Conservation (phyloP, 495 filamentous ascomycete species). For the Durotheca rogersii region DNA sequence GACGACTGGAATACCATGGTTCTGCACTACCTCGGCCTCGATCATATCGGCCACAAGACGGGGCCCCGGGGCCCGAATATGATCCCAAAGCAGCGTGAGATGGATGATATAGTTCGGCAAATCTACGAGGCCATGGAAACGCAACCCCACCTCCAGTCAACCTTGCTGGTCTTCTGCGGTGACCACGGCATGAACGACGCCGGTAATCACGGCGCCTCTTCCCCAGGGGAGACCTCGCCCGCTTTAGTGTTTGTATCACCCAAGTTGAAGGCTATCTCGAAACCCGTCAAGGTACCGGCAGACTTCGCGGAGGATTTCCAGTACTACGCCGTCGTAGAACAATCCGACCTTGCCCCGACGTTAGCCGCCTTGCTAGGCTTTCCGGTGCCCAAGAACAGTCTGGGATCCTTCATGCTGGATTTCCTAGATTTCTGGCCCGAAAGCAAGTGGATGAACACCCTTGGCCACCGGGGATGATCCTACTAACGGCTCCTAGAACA, state of each 20-base stretch:
- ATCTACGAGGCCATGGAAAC: constrained; percentile 76
- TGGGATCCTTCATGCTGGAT: constrained; percentile 82
- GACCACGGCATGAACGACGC: constrained; percentile 99
- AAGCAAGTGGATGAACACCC: constrained; percentile 49
- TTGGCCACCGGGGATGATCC: not conserved
- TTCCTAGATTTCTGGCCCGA: constrained; percentile 72
- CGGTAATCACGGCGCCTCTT: constrained; percentile 93
- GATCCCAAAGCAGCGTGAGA: constrained; percentile 89
- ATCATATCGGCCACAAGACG: constrained; percentile 96
- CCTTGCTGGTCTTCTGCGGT: constrained; percentile 82
- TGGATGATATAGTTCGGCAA: constrained; percentile 77
- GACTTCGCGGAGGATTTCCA: constrained; percentile 61
- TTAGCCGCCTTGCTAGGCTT: constrained; percentile 85
- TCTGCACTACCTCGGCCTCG: constrained; percentile 91
- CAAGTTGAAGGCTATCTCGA: constrained; percentile 62
- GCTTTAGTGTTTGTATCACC: constrained; percentile 92
- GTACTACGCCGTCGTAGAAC: constrained; percentile 81
- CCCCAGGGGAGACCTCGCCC: constrained; percentile 87
- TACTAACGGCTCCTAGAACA: constrained; percentile 40
- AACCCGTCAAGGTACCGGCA: constrained; percentile 46
- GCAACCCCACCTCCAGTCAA: constrained; percentile 67
- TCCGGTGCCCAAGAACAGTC: constrained; percentile 86
- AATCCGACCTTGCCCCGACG: constrained; percentile 90
- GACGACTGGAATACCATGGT: constrained; percentile 92
- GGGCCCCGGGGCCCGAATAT: constrained; percentile 90